A percentile compares a stretch with the other conserved stretches of the same genome.
phyloP scores from a whole-genome alignment of 768 basidiomycete species.

The Pholiota microspora region DNA sequence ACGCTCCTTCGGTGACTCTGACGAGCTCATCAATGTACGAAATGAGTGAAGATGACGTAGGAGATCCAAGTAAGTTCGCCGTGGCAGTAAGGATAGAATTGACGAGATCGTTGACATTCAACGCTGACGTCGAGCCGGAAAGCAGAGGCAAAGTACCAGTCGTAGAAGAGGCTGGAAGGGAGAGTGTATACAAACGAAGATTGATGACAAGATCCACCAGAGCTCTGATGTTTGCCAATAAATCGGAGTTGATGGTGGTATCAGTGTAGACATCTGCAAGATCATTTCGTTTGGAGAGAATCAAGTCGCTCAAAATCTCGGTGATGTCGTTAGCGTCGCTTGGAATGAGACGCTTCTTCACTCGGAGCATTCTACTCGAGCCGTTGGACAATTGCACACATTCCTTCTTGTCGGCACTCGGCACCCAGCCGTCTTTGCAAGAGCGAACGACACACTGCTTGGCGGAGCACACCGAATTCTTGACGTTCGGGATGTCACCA shows the following conservation, averaged over 20 bases:
- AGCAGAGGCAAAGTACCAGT: background rate
- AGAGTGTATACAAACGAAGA: conserved; percentile 12
- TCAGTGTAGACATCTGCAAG: background rate
- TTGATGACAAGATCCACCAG: conserved; percentile 17
- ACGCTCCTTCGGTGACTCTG: background rate
- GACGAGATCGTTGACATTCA: conserved; percentile 3
- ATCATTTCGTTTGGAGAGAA: conserved; percentile 7
- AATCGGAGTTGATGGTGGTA: conserved; percentile 7
- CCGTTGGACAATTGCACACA: conserved; percentile 18
- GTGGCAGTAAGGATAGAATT: conserved; percentile 15
- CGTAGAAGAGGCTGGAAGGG: conserved; percentile 2
- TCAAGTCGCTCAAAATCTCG: conserved; percentile 12
- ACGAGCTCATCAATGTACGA: conserved; percentile 14
- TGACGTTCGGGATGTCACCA: conserved; percentile 24
- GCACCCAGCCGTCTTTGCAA: conserved; percentile 28
- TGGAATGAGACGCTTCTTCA: conserved; percentile 18
- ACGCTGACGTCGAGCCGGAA: background rate
- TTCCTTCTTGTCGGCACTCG: conserved; percentile 14
- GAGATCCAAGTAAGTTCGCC: conserved; percentile 15
- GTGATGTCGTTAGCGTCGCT: conserved; percentile 8
- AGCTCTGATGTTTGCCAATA: conserved; percentile 14
- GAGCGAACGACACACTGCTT: conserved; percentile 26
- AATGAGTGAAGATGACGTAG: conserved; percentile 18
- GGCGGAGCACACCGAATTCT: conserved; percentile 22
- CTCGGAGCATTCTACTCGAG: conserved; percentile 17